phyloP scores from a whole-genome alignment of 306 rosid genomes.

The Coriaria nepalensis region DNA sequence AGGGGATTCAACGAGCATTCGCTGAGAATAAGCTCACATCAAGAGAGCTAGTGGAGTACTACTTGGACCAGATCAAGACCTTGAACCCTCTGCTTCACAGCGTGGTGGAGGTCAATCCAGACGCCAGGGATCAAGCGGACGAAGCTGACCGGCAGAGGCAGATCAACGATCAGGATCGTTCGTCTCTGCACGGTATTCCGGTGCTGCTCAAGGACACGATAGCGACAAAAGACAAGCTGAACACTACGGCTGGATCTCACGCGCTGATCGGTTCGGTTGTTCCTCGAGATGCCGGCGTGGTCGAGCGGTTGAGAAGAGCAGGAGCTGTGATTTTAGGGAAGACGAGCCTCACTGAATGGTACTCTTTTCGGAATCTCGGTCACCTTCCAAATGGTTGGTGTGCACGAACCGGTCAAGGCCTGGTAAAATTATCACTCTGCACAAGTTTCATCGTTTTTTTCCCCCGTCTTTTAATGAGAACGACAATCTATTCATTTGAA shows the following conservation, averaged over 20 bases:
- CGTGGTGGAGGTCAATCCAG: conserved; percentile 59
- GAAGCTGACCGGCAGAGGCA: conserved; percentile 36
- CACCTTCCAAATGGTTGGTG: conserved; percentile 28
- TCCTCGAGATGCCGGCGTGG: conserved; percentile 46
- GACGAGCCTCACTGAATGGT: conserved; percentile 43
- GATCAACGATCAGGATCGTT: neutral
- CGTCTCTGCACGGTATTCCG: conserved; percentile 40
- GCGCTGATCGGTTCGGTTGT: conserved; percentile 47
- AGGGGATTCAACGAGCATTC: conserved; percentile 38
- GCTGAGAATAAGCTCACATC: conserved; percentile 26
- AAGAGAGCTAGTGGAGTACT: conserved; percentile 30
- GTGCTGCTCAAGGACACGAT: conserved; percentile 48
- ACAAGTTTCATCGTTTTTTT: too few species aligned
- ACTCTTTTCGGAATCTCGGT: conserved; percentile 16
- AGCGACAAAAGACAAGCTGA: conserved; percentile 38
- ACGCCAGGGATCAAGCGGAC: conserved; percentile 39
- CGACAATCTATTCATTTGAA: too few species aligned
- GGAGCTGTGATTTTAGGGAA: conserved; percentile 55
- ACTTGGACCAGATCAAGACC: conserved; percentile 21
- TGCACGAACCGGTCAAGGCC: conserved; percentile 36
- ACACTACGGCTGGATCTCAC: conserved; percentile 45
- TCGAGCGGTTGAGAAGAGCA: conserved; percentile 27
- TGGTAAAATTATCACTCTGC: conserved; percentile 32
- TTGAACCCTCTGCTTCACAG: conserved; percentile 40
- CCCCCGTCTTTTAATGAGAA: too few species aligned